These are phyloP conservation scores for Solanum clarkiae DNA, from an alignment of 257 asterid genomes.

Conservation along the genomic window DNA sequence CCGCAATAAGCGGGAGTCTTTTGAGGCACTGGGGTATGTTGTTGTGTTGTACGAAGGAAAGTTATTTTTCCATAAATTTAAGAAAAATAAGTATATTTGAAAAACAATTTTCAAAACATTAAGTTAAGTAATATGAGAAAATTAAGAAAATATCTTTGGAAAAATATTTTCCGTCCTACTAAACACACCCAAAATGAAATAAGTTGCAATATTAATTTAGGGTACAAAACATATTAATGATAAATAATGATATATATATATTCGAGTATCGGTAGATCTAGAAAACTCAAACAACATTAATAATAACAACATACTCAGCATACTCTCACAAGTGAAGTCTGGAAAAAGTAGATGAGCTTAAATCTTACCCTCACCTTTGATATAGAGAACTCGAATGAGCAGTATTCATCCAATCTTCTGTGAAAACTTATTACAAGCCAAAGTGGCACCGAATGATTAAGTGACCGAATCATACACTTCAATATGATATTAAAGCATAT, in stretches of 20 bases:
- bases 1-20: too few relatives aligned
- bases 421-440: neutral
- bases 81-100: too few relatives aligned
- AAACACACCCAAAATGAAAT: neutral
- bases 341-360: fast-evolving
- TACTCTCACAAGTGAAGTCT: neutral
- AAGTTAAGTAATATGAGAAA: too few relatives aligned
- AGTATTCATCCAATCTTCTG: neutral
- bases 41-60: too few relatives aligned
- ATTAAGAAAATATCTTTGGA: too few relatives aligned
- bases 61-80: too few relatives aligned
- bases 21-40: too few relatives aligned
- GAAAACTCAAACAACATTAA: neutral
- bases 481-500: neutral
- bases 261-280: neutral
- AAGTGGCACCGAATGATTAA: neutral
- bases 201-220: neutral
- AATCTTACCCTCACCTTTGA: neutral
- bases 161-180: too few relatives aligned
- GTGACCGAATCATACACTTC: neutral
- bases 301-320: neutral
- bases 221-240: neutral
- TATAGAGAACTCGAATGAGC: neutral
- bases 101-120: too few relatives aligned
- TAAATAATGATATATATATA: too few relatives aligned